Conservation (phyloP, 108 stramenopile species). For the Nitzschia putrida region DNA sequence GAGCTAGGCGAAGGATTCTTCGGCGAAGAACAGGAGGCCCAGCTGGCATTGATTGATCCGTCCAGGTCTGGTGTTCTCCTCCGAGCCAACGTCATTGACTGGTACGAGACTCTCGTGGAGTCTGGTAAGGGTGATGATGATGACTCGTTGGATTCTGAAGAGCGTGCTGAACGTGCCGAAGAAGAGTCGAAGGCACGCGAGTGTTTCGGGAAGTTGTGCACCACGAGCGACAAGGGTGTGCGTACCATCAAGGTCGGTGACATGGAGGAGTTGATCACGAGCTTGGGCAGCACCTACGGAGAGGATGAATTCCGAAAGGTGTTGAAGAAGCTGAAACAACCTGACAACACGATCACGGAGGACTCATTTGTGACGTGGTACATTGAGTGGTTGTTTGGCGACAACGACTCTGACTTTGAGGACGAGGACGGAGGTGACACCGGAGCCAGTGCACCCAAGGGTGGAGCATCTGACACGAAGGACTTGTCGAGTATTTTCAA, state of each 20-base stretch:
- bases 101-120: slow-evolving; percentile 65
- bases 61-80: slow-evolving; percentile 45
- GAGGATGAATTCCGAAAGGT: slow-evolving; percentile 80
- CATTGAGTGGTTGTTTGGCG: slow-evolving; percentile 83
- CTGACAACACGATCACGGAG: slow-evolving; percentile 28
- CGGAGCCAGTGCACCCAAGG: slow-evolving; percentile 22
- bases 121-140: slow-evolving; percentile 43
- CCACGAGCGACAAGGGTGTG: slow-evolving; percentile 24
- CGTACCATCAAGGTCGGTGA: slow-evolving; percentile 39
- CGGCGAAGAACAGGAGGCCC: slow-evolving; percentile 76
- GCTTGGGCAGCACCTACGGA: slow-evolving; percentile 84
- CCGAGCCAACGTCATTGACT: slow-evolving; percentile 56
- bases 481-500: slow-evolving; percentile 57
- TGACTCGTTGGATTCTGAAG: slow-evolving; percentile 50
- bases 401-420: slow-evolving; percentile 34
- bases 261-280: slow-evolving; percentile 73
- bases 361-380: slow-evolving; percentile 83
- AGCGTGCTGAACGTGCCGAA: slow-evolving; percentile 62
- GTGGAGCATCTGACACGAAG: slow-evolving; percentile 5
- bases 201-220: slow-evolving; percentile 40
- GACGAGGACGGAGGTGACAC: slow-evolving; percentile 18
- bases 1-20: slow-evolving; percentile 84
- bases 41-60: slow-evolving; percentile 61
- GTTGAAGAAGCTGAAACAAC: slow-evolving; percentile 54
- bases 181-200: slow-evolving; percentile 58